These are phyloP conservation scores for Penstemon newberryi DNA, from an alignment of 257 asterid species.

Conservation along the genomic window DNA sequence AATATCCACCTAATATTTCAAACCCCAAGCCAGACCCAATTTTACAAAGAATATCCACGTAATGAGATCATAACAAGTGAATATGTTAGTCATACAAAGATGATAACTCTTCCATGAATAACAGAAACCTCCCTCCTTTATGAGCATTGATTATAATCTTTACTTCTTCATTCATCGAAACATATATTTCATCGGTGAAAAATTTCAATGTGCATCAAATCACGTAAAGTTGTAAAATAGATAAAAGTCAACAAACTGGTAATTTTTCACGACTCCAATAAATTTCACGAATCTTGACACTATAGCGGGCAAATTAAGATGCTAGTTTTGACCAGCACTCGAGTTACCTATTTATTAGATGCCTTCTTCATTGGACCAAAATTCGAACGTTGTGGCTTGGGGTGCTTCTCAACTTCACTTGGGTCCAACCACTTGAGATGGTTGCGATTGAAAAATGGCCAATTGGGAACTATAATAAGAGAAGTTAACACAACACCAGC, in stretches of 20 bases:
- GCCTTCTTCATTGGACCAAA: constrained; percentile 52
- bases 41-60: too few relatives aligned
- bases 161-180: too few relatives aligned
- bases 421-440: constrained; percentile 76
- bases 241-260: not conserved
- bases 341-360: constrained; percentile 52
- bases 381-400: constrained; percentile 50
- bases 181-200: too few relatives aligned
- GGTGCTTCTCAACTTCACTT: constrained; percentile 62
- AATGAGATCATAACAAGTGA: too few relatives aligned
- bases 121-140: too few relatives aligned
- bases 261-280: not conserved
- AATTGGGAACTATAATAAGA: constrained; percentile 59
- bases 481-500: constrained; percentile 68
- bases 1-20: too few relatives aligned
- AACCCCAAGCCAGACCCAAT: too few relatives aligned
- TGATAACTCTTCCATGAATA: too few relatives aligned
- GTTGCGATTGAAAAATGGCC: constrained; percentile 67
- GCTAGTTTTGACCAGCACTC: not conserved
- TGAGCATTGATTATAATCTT: too few relatives aligned
- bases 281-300: constrained; percentile 8
- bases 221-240: not conserved
- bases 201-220: not conserved
- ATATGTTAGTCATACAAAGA: too few relatives aligned
- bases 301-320: not conserved